Evolutionary conservation across 805 yeast genomes (phyloP).

Genomic region (Ogataea zsoltii): DNA sequence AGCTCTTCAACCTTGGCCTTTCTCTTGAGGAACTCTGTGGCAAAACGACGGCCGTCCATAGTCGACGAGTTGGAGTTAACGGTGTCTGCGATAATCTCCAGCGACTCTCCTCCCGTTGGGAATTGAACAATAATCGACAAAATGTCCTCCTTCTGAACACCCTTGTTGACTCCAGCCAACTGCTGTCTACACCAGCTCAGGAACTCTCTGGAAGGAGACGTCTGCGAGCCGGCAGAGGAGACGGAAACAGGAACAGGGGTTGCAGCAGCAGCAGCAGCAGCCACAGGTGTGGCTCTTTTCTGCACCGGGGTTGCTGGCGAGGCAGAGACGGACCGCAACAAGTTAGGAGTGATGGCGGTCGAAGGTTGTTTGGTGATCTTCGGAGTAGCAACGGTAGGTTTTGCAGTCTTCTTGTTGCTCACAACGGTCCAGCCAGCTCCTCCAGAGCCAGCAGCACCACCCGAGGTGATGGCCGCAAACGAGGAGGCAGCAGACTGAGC

Average conservation of each 20-base stretch:
- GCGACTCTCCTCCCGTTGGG: slow-evolving; percentile 73
- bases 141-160: slow-evolving; percentile 77
- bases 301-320: slow-evolving; percentile 25
- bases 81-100: slow-evolving; percentile 88
- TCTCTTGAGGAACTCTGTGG: slow-evolving; percentile 82
- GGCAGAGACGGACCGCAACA: slow-evolving; percentile 39
- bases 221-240: slow-evolving; percentile 32
- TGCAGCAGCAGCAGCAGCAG: slow-evolving; percentile 7
- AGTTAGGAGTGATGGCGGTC: slow-evolving; percentile 33
- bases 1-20: slow-evolving; percentile 68
- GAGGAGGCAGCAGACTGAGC: slow-evolving; percentile 26
- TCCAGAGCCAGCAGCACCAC: slow-evolving; percentile 12
- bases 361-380: slow-evolving; percentile 21
- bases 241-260: slow-evolving; percentile 9
- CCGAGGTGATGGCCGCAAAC: slow-evolving; percentile 27
- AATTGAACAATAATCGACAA: slow-evolving; percentile 76
- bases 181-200: slow-evolving; percentile 71
- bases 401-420: slow-evolving; percentile 39
- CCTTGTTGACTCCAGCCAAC: slow-evolving; percentile 65
- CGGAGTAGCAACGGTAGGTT: slow-evolving; percentile 22
- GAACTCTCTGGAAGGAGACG: slow-evolving; percentile 59
- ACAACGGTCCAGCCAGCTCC: slow-evolving; percentile 40
- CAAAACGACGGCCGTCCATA: slow-evolving; percentile 94
- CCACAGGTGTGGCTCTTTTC: slow-evolving; percentile 8
- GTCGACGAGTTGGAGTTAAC: slow-evolving; percentile 84